These are phyloP conservation scores for Climacium dendroides DNA, from an alignment of 225 moss, liverwort and hornwort genomes.

Conservation along the genomic window DNA sequence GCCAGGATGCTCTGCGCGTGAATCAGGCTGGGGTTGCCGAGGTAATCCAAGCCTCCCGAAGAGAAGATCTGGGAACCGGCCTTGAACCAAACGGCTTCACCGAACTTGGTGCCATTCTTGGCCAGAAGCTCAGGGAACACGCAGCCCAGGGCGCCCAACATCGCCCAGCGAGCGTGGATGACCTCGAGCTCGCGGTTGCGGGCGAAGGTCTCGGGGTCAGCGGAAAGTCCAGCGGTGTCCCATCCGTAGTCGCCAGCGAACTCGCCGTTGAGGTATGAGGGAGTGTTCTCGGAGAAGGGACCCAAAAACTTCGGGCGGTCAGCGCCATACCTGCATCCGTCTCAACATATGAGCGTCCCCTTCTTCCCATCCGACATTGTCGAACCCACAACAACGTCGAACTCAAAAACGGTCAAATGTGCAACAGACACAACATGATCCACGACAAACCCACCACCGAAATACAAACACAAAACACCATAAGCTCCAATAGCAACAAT, in stretches of 20 bases:
- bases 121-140: constrained; percentile 15
- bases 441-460: too few relatives aligned
- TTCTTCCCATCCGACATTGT: not conserved
- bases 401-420: not conserved
- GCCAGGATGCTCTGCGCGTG: not conserved
- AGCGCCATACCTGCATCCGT: constrained; percentile 3
- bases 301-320: constrained; percentile 20
- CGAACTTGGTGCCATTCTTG: constrained; percentile 24
- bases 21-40: constrained; percentile 18
- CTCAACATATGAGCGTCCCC: not conserved
- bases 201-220: constrained; percentile 8
- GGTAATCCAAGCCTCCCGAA: constrained; percentile 15
- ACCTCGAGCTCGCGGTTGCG: constrained; percentile 22
- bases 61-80: constrained; percentile 30
- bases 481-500: not conserved
- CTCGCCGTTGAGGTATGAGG: constrained; percentile 1
- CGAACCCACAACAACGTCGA: not conserved
- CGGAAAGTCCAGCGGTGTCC: constrained; percentile 3
- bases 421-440: not conserved
- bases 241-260: constrained; percentile 14
- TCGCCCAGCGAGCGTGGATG: constrained; percentile 37
- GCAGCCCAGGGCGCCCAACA: constrained; percentile 22
- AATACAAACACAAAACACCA: too few relatives aligned
- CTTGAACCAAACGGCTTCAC: constrained; percentile 42
- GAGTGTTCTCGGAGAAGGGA: constrained; percentile 21